Evolutionary conservation across 2,329 filamentous ascomycete genomes (phyloP), one percentile per base, ranked within the genome.

Genomic region (Cadophora sp.): DNA sequence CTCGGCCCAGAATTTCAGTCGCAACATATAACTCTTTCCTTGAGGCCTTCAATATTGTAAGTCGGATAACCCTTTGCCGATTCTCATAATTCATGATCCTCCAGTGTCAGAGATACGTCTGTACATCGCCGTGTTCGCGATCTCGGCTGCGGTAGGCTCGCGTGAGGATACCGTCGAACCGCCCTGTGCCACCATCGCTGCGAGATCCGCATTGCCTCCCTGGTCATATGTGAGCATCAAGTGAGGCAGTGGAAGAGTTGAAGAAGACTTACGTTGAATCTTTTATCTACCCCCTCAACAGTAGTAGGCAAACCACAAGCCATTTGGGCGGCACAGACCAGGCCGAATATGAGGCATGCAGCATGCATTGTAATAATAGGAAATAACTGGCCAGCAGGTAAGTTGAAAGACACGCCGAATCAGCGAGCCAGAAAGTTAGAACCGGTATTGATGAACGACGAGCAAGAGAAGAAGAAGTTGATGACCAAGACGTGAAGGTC

Each of bases 121-220:
- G 50, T 27, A 53, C 24, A 53, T 26, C 8, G 11, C 12, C 24
- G 14, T 29, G 12, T 53, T 19, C 50, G 50, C 50, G 24, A 27
- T 27, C 26, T 53, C 11, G 3, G 50, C 50, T 14, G 27, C 50
- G 11, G 24, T 27, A 14, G 24, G 24, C 50, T 53, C 24, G 50
- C 50, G 50, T 19, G 50, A 27, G 16, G 50, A 53, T 53, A 53
- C 24, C 1, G 50, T 14, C 4, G 50, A 19, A 29, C 50, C n/a
- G 24, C 24, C 26, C 27, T 53, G 50, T 53, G 50, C 50, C 3
- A 53, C 26, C 50, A 53, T 53, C 6, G 50, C 50, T 27, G 50
- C 50, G 24, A 53, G 50, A 19, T 53, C 50, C n/a, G 50, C 50
- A 16, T 53, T 53, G 22, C 50, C 50, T 53, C 50, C 50, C 50